phyloP scores from a whole-genome alignment of 495 filamentous ascomycete genomes.

The Cercophora scortea region DNA sequence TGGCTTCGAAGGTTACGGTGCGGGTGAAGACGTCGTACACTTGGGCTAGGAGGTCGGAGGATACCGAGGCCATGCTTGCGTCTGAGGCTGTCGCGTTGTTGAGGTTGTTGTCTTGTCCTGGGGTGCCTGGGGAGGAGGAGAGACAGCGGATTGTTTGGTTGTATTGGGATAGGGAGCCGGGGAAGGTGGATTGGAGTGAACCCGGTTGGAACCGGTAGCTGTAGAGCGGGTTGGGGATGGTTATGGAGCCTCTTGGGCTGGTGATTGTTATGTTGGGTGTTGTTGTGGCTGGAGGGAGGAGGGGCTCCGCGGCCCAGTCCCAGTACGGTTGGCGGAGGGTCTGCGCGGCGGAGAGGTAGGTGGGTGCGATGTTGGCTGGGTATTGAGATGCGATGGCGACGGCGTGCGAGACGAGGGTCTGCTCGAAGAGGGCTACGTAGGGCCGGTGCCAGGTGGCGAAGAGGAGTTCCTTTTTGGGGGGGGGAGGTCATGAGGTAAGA shows the following conservation, averaged over 20 bases:
- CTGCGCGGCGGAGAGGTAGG: conserved; percentile 26
- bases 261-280: conserved; percentile 23
- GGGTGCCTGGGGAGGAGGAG: too few species aligned
- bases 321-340: conserved; percentile 33
- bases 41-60: conserved; percentile 14
- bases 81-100: conserved; percentile 21
- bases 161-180: conserved; percentile 7
- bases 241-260: conserved; percentile 16
- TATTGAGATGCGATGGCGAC: conserved; percentile 26
- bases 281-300: conserved; percentile 21
- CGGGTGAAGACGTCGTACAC: conserved; percentile 32
- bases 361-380: conserved; percentile 8
- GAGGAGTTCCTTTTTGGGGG: conserved; percentile 22
- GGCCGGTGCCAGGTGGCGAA: conserved; percentile 36
- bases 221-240: conserved; percentile 28
- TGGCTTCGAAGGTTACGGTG: conserved; percentile 20
- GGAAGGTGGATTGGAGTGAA: conserved; percentile 17
- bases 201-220: conserved; percentile 27
- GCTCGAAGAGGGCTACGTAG: conserved; percentile 36
- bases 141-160: conserved; percentile 20
- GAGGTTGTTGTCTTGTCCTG: too few species aligned
- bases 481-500: conserved; percentile 16
- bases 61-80: conserved; percentile 4
- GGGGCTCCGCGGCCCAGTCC: conserved; percentile 30
- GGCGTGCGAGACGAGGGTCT: conserved; percentile 29